Base-by-base conservation (phyloP, 495 filamentous ascomycete genomes). In the Penicillium angulare region DNA sequence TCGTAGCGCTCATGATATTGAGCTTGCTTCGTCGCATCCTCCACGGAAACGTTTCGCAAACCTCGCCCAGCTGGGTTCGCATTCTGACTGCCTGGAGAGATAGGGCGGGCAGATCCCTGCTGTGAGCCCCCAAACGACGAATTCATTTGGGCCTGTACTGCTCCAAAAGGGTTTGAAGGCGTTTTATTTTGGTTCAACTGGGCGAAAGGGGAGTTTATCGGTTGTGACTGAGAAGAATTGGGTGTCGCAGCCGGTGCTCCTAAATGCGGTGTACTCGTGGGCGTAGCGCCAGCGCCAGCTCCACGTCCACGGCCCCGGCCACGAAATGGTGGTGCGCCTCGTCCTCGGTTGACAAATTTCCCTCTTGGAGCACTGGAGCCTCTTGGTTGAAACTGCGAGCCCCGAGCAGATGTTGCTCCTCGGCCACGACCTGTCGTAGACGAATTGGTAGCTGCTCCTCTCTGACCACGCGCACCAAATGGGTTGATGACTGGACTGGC, bases 1-100 rank as follows among this genome's bases (percentile, higher is more conserved):
- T 77, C 74, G 53, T 74, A 75, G 22, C 74, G 69, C 33, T 74
- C 71, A 21, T 63, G 62, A 39, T 73, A 74, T 27, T 52, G 63
- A 22, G 50, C 47, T 42, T 64, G 33, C 16, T 55, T 39, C 7
- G 64, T 52, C 10, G 43, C 44, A 54, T 69, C 59, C 22, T 65
- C 66, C 18, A 66, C 53, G 2, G 62, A 48, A 0, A 63, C 49
- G 8, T 49, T 32, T 23, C 23, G 40, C 8, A 21, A 34, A 21
- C 23, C 49, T 7, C 47, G 50, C 41, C 59, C 53, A 8, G 34
- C 3, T 5, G 34, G 16, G 16, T 38, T 39, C 33, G 47, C 17
- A n/a, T n/a, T n/a, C n/a, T n/a, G n/a, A n/a, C n/a, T n/a, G n/a
- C n/a, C n/a, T n/a, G n/a, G n/a, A n/a, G n/a, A n/a, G n/a, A n/a